Evolutionary conservation across 169 alveolate species (phyloP), one percentile per base, ranked within the genome.

Genomic region (Blepharisma undulans): DNA sequence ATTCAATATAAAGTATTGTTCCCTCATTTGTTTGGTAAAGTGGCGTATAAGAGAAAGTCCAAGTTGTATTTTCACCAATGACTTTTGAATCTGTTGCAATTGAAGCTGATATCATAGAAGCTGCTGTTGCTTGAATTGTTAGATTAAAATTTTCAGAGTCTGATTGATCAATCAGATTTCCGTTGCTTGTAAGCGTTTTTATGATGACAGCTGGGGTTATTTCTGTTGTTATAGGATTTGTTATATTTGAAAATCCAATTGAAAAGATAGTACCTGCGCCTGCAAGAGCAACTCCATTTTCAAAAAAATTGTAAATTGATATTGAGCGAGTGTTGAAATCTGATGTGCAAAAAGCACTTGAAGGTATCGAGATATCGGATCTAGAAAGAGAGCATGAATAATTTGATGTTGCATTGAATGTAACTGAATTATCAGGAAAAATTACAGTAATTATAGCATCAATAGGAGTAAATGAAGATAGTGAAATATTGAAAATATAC

Each of bases 61-160:
- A 82, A 33, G 89, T 82, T 10, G 89, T 30, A 33, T n/a, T 82
- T 14, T 4, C 59, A 34, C 89, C 89, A 19, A 82, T 72, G 10
- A 82, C 18, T 19, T 60, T n/a, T 19, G 84, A 25, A 29, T 25
- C 22, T 4, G 90, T 19, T 3, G 61, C n/a, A 61, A 85, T 85
- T 14, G 72, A 25, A 19, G 90, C 34, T 60, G 72, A 18, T 5
- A 34, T 2, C 36, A 71, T 25, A 18, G 48, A 5, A 29, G 72
- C 84, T 25, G 87, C 84, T 18, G 4, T 34, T 29, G 85, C 85
- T 27, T n/a, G 22, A 71, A 85, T 82, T n/a, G 3, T 33, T 72
- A 48, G 5, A 82, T 82, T 29, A 19, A 72, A 7, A 59, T 78
- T 16, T 78, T 18, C 19, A 4, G 6, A 30, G 76, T 33, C 77